Percentiles rank a stretch among this genome's conserved stretches.
These are phyloP conservation scores for Paramecium pentaurelia DNA, from an alignment of 73 alveolate genomes.

Conservation along the genomic window DNA sequence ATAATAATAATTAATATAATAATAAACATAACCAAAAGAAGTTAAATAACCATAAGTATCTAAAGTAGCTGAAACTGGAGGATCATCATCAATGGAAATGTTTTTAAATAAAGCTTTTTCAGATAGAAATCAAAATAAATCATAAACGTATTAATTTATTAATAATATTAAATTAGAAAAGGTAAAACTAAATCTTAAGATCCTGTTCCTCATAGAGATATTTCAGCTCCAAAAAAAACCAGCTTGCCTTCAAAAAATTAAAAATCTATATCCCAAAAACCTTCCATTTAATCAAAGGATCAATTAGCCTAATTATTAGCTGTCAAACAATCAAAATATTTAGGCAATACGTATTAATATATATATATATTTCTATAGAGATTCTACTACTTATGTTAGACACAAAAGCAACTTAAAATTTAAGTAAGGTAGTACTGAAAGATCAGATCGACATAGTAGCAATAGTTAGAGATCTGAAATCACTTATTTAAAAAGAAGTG, in stretches of 20 bases:
- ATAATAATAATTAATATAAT: not conserved
- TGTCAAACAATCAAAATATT: not conserved
- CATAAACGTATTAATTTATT: not conserved
- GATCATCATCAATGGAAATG: constrained; percentile 23
- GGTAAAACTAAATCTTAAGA: constrained; percentile 45
- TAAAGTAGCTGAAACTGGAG: constrained; percentile 49
- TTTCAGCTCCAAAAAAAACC: not conserved
- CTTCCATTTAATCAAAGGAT: not conserved
- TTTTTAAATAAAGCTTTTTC: not conserved
- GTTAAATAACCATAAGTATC: not conserved
- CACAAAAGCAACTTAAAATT: not conserved
- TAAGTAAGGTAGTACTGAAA: not conserved
- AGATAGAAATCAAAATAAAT: not conserved
- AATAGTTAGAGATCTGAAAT: constrained; percentile 6
- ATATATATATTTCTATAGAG: not conserved
- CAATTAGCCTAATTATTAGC: not conserved
- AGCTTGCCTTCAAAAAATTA: not conserved
- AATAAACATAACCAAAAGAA: not conserved
- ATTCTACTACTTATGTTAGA: constrained; percentile 41
- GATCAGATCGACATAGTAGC: constrained; percentile 21
- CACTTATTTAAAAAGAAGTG: constrained; percentile 15
- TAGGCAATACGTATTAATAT: not conserved
- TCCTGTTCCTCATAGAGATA: constrained; percentile 27
- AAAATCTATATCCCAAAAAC: not conserved
- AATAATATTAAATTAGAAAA: not conserved